Evolutionary conservation across 768 basidiomycete species (phyloP).

Genomic region (Trametes cingulata): DNA sequence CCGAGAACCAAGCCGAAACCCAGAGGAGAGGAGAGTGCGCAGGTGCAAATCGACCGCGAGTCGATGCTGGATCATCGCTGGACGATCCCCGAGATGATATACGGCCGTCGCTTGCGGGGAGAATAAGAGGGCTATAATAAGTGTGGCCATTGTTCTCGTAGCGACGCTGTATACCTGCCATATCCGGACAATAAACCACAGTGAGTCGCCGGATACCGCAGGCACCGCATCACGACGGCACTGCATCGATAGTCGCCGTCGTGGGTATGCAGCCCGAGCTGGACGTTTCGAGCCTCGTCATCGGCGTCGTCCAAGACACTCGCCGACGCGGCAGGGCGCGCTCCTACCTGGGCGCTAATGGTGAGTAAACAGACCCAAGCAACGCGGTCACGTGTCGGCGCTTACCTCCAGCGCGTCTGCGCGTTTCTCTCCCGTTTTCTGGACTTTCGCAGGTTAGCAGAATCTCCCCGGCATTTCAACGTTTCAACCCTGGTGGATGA

Average conservation of each 20-base stretch:
- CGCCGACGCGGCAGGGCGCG: not conserved
- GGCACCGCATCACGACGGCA: not conserved
- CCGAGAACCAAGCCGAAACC: constrained; percentile 4
- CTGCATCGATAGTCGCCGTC: not conserved
- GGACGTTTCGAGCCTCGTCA: not conserved
- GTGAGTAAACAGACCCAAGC: not conserved
- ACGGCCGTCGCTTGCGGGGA: constrained; percentile 7
- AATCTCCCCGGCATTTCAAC: too few species aligned
- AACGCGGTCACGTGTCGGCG: constrained; percentile 4
- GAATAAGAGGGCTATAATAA: constrained; percentile 16
- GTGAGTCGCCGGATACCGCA: not conserved
- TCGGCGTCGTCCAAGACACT: not conserved
- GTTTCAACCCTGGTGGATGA: too few species aligned
- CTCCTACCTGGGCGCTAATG: not conserved
- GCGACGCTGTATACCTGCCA: not conserved
- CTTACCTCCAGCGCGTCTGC: not conserved
- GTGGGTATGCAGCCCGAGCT: not conserved
- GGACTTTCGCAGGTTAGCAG: not conserved
- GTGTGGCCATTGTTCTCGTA: constrained; percentile 15
- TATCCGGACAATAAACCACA: constrained; percentile 9
- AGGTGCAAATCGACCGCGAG: constrained; percentile 9
- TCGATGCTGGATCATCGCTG: not conserved
- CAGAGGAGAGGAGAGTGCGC: not conserved
- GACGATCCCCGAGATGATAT: constrained; percentile 6
- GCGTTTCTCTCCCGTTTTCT: not conserved